These are phyloP conservation scores for Agarophyton chilense DNA, from an alignment of 23 red algal genomes.

Conservation along the genomic window DNA sequence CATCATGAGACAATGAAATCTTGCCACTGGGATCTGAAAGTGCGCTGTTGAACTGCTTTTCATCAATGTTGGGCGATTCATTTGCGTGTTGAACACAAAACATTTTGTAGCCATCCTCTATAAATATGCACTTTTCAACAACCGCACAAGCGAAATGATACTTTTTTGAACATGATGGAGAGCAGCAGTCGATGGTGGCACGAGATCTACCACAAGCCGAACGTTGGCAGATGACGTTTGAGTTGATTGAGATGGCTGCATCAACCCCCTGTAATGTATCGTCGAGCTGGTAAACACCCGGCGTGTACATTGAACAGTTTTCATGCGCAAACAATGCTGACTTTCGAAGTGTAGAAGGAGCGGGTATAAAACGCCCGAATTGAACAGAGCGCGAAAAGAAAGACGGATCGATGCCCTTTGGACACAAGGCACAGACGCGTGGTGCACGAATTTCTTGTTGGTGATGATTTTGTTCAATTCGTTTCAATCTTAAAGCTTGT, in stretches of 20 bases:
- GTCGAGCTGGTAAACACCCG: conserved; percentile 16
- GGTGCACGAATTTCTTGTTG: not conserved
- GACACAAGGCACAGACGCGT: conserved; percentile 23
- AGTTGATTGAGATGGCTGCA: not conserved
- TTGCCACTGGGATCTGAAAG: not conserved
- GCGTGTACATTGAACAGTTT: conserved; percentile 23
- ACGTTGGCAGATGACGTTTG: not conserved
- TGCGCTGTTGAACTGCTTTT: conserved; percentile 10
- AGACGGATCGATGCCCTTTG: conserved; percentile 23
- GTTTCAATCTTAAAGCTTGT: not conserved
- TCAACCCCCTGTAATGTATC: not conserved
- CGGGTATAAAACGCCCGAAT: conserved; percentile 26
- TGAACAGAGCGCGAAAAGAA: not conserved
- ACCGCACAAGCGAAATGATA: conserved; percentile 48
- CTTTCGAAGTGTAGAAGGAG: not conserved
- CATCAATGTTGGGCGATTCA: conserved; percentile 29
- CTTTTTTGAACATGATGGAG: not conserved
- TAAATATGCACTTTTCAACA: conserved; percentile 14
- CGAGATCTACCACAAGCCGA: conserved; percentile 25
- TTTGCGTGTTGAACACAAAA: conserved; percentile 32
- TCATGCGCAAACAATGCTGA: conserved; percentile 19
- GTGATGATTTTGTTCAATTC: not conserved
- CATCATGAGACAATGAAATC: conserved; percentile 1
- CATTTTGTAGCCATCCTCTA: conserved; percentile 43
- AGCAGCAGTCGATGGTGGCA: conserved; percentile 5